These are phyloP conservation scores for Stemphylium vesicarium DNA, from an alignment of 2,329 filamentous ascomycete genomes.

Conservation along the genomic window DNA sequence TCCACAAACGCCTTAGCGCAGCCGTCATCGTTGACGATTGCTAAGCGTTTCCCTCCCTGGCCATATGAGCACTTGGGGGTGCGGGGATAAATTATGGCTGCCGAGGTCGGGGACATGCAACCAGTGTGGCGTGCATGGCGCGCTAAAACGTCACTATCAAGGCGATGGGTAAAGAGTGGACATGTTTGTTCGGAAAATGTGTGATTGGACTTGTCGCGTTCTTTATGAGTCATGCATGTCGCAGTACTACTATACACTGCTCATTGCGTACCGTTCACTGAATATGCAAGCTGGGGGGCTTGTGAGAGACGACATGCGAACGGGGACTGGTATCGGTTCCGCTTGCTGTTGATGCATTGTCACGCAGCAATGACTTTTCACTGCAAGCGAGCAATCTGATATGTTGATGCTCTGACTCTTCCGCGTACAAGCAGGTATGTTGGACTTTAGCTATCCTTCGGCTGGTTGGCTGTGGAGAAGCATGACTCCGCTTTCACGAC, in stretches of 20 bases:
- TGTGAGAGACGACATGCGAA: background rate
- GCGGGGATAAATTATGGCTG: constrained; percentile 28
- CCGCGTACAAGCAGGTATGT: background rate
- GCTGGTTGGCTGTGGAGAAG: background rate
- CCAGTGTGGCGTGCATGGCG: background rate
- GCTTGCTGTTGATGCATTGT: background rate
- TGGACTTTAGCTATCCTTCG: background rate
- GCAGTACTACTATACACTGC: background rate
- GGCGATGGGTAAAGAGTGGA: background rate
- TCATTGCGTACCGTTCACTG: background rate
- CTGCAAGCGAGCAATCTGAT: background rate
- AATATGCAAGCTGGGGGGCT: background rate
- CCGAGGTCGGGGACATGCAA: constrained; percentile 34
- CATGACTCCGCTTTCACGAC: no score
- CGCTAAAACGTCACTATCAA: background rate
- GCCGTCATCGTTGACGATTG: constrained; percentile 28
- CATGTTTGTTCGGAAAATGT: background rate
- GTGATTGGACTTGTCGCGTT: background rate
- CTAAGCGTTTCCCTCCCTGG: constrained; percentile 27
- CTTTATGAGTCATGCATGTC: background rate
- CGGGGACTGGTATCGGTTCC: background rate
- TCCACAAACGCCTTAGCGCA: constrained; percentile 5
- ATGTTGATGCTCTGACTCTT: background rate
- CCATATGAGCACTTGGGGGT: constrained; percentile 5
- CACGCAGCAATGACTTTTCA: background rate